phyloP scores from a whole-genome alignment of 1,284 basidiomycete species.

The Coniophora puteana region DNA sequence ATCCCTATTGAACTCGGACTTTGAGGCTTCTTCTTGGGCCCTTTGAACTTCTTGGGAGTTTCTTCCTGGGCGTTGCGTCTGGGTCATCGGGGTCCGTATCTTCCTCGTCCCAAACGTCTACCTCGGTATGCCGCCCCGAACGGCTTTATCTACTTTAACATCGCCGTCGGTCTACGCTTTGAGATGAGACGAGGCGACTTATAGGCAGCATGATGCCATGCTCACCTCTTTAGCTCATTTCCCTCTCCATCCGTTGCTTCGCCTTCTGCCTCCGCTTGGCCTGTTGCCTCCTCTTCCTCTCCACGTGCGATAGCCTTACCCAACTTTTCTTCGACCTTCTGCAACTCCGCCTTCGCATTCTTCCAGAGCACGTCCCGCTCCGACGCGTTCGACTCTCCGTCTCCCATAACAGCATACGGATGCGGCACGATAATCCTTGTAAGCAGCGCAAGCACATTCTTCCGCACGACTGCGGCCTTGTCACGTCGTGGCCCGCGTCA shows the following conservation, averaged over 20 bases:
- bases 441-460: conserved; percentile 78
- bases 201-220: no score
- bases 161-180: conserved; percentile 33
- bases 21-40: conserved; percentile 51
- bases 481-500: conserved; percentile 81
- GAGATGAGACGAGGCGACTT: conserved; percentile 20
- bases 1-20: conserved; percentile 65
- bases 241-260: no score
- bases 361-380: conserved; percentile 78
- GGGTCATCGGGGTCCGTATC: conserved; percentile 32
- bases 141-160: conserved; percentile 55
- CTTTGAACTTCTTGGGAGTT: conserved; percentile 32
- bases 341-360: conserved; percentile 61
- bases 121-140: no score
- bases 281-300: conserved; percentile 22
- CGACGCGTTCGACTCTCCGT: conserved; percentile 71
- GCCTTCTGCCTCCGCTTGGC: no score
- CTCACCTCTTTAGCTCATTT: conserved; percentile 21
- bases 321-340: conserved; percentile 49
- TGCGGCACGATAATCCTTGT: conserved; percentile 83
- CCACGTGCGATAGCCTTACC: conserved; percentile 53
- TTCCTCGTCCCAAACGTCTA: no score
- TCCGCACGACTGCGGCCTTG: conserved; percentile 86
- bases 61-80: conserved; percentile 27
- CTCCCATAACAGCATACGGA: conserved; percentile 85